Base-by-base conservation (phyloP, 176 grass and related monocot genomes). In the Pharus latifolius region DNA sequence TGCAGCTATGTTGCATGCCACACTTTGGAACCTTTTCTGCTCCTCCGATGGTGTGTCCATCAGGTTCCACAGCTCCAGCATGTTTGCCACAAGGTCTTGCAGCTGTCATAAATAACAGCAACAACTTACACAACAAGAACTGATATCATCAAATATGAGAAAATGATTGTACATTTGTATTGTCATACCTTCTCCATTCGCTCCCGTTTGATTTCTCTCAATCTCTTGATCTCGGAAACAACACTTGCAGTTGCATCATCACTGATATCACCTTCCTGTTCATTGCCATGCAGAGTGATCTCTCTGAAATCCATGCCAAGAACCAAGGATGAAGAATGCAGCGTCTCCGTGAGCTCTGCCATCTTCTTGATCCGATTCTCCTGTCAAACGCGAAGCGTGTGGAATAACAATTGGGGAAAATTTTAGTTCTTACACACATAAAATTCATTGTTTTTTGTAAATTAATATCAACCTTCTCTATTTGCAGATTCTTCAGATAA, bases 11-110 rank as follows among this genome's bases (percentile, higher is more conserved):
- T 98, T 98, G 52, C 89, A 98, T 7, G 84, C 86, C 8, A 98
- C 90, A 60, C 81, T 80, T 69, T 77, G 90, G 64, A 98, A 98
- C 44, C 63, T 75, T 29, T 47, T 69, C 70, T 98, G 95, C 84
- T 98, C 95, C 75, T 98, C 95, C 22, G 75, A 49, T 47, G 95
- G 95, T 75, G 84, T 94, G 75, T 98, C 95, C 95, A 98, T 88
- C 56, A 98, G 77, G 52, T 84, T 74, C 95, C 95, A 98, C 20
- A 98, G 65, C 75, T 98, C 87, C 46, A 98, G 81, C 89, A 98
- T 90, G 46, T 66, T 76, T 30, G 29, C 86, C 31, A 80, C 70
- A 26, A 91, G 82, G 73, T 98, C 89, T 72, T 98, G 94, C 73
- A 97, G 81, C 94, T 90, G 56, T 15, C 50, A 22, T 71, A 48